These are phyloP conservation scores for Daphne laureola DNA, from an alignment of 441 rosid species.

Conservation along the genomic window DNA sequence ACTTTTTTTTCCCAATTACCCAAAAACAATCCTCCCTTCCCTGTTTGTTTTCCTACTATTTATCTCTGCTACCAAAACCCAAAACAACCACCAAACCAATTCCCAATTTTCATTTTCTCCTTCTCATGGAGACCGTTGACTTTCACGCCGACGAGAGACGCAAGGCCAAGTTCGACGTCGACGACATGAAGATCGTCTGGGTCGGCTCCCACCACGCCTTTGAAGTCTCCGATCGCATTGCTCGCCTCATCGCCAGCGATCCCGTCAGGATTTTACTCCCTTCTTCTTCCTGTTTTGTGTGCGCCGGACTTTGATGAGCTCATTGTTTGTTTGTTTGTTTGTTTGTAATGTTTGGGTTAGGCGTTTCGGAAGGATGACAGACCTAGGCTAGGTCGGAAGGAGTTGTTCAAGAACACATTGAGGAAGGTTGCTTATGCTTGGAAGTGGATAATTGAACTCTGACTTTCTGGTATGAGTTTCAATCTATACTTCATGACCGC, in stretches of 20 bases:
- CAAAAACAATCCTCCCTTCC: no score
- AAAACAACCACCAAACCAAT: no score
- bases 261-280: conserved; percentile 37
- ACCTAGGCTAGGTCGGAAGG: conserved; percentile 64
- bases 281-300: neutral
- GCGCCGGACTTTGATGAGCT: neutral
- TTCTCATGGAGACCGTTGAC: conserved; percentile 47
- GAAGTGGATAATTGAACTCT: conserved; percentile 76
- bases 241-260: conserved; percentile 87
- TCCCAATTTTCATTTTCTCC: no score
- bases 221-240: conserved; percentile 70
- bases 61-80: no score
- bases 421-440: conserved; percentile 82
- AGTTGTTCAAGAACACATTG: conserved; percentile 77
- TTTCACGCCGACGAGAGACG: conserved; percentile 60
- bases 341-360: conserved; percentile 23
- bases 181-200: conserved; percentile 89
- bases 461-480: conserved; percentile 48
- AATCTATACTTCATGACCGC: neutral
- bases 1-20: no score
- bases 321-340: neutral
- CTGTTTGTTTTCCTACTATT: no score
- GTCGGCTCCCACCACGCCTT: conserved; percentile 81
- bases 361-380: conserved; percentile 73
- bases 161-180: conserved; percentile 70